Base-by-base conservation (phyloP, 306 rosid genomes). In the Dalbergia oliveri region DNA sequence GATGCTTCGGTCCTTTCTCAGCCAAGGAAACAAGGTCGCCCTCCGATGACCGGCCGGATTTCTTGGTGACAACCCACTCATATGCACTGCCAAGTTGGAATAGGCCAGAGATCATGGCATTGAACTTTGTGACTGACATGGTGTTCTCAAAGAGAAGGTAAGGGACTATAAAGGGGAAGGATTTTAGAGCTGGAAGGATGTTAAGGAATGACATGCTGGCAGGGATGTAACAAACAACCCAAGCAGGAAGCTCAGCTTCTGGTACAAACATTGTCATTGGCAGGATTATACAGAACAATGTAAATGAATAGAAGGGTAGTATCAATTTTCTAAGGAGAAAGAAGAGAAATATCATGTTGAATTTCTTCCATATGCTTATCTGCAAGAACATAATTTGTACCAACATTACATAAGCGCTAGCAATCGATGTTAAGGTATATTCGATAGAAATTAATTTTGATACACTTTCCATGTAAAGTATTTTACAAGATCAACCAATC, bases 241-340 rank as follows among this genome's bases (percentile, higher is more conserved):
- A 94, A 9, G 88, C 89, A 1, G 98, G 93, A 34, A 94, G 91
- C 86, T 87, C 88, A 0, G 97, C 97, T 76, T 94, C 98, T 0
- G 97, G 98, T 45, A 94, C 83, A 41, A 94, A 94, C 97, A 94
- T 94, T 66, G 98, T 94, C 98, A 92, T 90, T 0, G 98, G 98
- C 43, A 94, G 96, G 79, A 94, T 94, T 69, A 94, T 92, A 61
- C 98, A 94, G 85, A 94, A 94, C 3, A 94, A 91, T 44, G 97
- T 92, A 54, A 94, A 94, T 0, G 98, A 94, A 86, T 94, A 94
- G 79, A 94, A 94, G 49, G 98, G 98, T 54, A 94, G 66, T 64
- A 94, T 92, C 84, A 94, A 67, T 74, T 94, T 94, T 56, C 98
- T 82, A n/a, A 94, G 91, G 33, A 90, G 91, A 86, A 94, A 94